Conservation (phyloP, 2,329 filamentous ascomycete genomes). For the Verticillium alfalfae region DNA sequence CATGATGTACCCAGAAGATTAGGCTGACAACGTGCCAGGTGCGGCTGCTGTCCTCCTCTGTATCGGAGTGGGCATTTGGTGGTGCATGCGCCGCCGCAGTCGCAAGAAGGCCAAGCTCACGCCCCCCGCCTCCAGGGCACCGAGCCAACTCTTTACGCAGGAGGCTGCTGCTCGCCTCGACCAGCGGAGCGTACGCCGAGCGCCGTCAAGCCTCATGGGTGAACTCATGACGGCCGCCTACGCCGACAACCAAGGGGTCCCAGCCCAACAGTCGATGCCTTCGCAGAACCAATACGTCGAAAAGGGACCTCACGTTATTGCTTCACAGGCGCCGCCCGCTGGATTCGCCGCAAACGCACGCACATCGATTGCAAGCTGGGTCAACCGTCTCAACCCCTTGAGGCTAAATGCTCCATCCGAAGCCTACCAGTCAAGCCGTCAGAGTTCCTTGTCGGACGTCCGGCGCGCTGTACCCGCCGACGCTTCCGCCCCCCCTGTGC, state of each 20-base stretch:
- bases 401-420: slow-evolving; percentile 13
- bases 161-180: slow-evolving; percentile 1
- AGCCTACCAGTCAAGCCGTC: background rate
- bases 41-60: slow-evolving; percentile 6
- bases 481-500: slow-evolving; percentile 4
- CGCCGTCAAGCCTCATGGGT: slow-evolving; percentile 12
- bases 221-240: slow-evolving; percentile 15
- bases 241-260: slow-evolving; percentile 7
- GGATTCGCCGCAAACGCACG: background rate
- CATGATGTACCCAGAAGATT: background rate
- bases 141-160: slow-evolving; percentile 1
- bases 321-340: background rate
- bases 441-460: background rate
- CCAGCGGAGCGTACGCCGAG: background rate
- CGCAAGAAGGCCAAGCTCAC: background rate
- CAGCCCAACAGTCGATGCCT: slow-evolving; percentile 3
- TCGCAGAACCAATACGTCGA: slow-evolving; percentile 11
- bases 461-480: background rate
- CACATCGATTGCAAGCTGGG: slow-evolving; percentile 17
- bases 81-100: slow-evolving; percentile 6
- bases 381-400: slow-evolving; percentile 17
- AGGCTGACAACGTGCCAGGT: background rate
- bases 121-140: background rate
- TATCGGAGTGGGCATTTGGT: slow-evolving; percentile 8
- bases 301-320: slow-evolving; percentile 3